Evolutionary conservation across 352 stramenopile genomes (phyloP).

Genomic region (Phytophthora agathidicida): DNA sequence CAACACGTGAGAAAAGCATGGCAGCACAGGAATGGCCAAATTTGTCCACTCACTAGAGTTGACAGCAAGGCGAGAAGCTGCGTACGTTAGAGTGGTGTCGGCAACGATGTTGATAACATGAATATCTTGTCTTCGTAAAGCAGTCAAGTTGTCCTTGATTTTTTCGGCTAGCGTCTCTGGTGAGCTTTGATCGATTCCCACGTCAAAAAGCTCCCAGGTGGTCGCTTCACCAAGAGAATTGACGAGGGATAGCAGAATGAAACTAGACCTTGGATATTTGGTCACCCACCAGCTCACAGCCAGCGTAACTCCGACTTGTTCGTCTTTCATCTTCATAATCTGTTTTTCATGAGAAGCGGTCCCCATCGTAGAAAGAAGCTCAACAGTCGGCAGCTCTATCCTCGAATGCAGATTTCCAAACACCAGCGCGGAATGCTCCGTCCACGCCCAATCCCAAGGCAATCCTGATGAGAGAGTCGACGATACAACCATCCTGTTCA

Average conservation of each 20-base stretch:
- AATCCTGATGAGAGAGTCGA: conserved; percentile 49
- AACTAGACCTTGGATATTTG: conserved; percentile 53
- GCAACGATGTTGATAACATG: conserved; percentile 79
- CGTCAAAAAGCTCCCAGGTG: conserved; percentile 60
- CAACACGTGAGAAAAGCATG: conserved; percentile 65
- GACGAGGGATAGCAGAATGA: conserved; percentile 73
- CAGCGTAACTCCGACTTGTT: conserved; percentile 62
- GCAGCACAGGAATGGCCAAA: conserved; percentile 58
- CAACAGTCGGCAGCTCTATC: conserved; percentile 30
- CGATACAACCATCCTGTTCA: conserved; percentile 54
- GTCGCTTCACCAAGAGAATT: conserved; percentile 70
- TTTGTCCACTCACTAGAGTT: conserved; percentile 41
- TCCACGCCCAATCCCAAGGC: conserved; percentile 66
- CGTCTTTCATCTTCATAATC: conserved; percentile 63
- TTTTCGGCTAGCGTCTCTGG: conserved; percentile 54
- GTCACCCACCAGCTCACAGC: conserved; percentile 68
- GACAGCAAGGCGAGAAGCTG: conserved; percentile 50
- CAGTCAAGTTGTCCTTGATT: conserved; percentile 50
- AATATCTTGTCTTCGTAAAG: conserved; percentile 52
- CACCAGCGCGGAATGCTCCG: conserved; percentile 47
- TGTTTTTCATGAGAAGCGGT: conserved; percentile 51
- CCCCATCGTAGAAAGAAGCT: conserved; percentile 30
- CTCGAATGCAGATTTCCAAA: conserved; percentile 36
- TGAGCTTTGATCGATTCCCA: conserved; percentile 48
- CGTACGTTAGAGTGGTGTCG: conserved; percentile 47